Percentiles rank a stretch among this genome's conserved stretches.
These are phyloP conservation scores for Tephrocybe sp. DNA, from an alignment of 768 basidiomycete genomes.

Conservation along the genomic window DNA sequence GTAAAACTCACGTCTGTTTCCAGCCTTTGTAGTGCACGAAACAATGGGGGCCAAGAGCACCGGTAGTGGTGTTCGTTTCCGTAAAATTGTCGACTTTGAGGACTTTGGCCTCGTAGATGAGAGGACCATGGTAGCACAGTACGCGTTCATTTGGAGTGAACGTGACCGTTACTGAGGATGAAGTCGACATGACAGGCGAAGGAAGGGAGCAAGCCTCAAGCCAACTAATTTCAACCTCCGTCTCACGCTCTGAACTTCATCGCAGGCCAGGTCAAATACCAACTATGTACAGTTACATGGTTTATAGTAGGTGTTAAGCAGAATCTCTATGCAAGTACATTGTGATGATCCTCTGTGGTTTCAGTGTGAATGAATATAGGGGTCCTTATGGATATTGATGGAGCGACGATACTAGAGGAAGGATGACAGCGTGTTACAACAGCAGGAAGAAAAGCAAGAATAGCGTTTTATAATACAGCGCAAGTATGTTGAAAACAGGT, in stretches of 20 bases:
- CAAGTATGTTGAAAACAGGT: background rate
- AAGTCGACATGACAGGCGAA: conserved; percentile 21
- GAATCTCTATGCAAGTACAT: conserved; percentile 11
- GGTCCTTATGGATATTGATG: background rate
- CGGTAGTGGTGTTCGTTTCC: conserved; percentile 59
- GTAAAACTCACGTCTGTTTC: conserved; percentile 82
- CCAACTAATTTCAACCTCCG: conserved; percentile 14
- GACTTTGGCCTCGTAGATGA: conserved; percentile 96
- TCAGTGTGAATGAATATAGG: conserved; percentile 2
- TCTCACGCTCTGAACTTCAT: conserved; percentile 2
- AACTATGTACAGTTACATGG: conserved; percentile 8
- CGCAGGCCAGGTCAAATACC: background rate
- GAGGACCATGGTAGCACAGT: conserved; percentile 92
- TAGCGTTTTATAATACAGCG: conserved; percentile 6
- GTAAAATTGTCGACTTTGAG: conserved; percentile 65
- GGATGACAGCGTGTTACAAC: conserved; percentile 3
- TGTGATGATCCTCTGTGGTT: conserved; percentile 8
- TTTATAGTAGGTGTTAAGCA: background rate
- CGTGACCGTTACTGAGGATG: conserved; percentile 29
- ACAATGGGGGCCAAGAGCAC: conserved; percentile 76
- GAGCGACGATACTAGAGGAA: background rate
- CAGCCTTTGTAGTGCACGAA: conserved; percentile 99
- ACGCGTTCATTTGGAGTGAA: conserved; percentile 75
- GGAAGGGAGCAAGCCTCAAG: background rate
- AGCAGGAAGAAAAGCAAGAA: conserved; percentile 4